Evolutionary conservation across 352 stramenopile species (phyloP).

Genomic region (Globisporangium takayamanum): DNA sequence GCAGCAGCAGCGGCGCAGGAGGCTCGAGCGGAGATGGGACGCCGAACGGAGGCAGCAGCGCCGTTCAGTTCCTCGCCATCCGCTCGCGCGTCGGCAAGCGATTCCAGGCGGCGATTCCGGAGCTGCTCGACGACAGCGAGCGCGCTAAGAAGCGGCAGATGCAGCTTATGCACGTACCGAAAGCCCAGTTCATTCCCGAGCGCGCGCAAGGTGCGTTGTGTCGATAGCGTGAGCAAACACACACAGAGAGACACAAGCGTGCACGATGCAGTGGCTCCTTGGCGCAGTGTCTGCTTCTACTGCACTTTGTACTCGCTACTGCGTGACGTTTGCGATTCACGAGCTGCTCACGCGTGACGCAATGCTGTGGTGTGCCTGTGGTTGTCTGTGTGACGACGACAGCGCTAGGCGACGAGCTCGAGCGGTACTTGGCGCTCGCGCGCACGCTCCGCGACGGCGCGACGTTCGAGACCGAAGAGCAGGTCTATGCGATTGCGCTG

Average conservation of each 20-base stretch:
- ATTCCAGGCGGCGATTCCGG: slow-evolving; percentile 70
- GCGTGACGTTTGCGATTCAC: neutral
- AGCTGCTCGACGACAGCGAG: slow-evolving; percentile 25
- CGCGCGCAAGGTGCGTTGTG: slow-evolving; percentile 38
- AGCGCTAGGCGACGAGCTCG: slow-evolving; percentile 56
- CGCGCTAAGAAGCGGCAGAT: slow-evolving; percentile 22
- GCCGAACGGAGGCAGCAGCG: neutral
- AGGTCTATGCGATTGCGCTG: slow-evolving; percentile 59
- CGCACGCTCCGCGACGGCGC: slow-evolving; percentile 62
- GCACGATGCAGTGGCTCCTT: neutral
- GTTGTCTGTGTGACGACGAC: neutral
- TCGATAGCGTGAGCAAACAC: neutral
- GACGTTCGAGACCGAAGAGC: slow-evolving; percentile 77
- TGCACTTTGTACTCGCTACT: neutral
- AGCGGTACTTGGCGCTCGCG: slow-evolving; percentile 79
- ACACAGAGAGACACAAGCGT: neutral
- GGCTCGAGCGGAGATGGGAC: slow-evolving; percentile 1
- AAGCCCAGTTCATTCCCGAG: slow-evolving; percentile 38
- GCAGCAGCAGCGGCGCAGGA: neutral
- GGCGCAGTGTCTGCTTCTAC: neutral
- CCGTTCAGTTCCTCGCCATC: slow-evolving; percentile 55
- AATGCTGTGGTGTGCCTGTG: neutral
- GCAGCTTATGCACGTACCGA: slow-evolving; percentile 23
- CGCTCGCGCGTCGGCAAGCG: slow-evolving; percentile 75
- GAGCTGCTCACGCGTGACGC: neutral